Evolutionary conservation across 148 eudicot species (phyloP), one percentile per base, ranked within the genome.

Genomic region (Amaranthus palmeri): DNA sequence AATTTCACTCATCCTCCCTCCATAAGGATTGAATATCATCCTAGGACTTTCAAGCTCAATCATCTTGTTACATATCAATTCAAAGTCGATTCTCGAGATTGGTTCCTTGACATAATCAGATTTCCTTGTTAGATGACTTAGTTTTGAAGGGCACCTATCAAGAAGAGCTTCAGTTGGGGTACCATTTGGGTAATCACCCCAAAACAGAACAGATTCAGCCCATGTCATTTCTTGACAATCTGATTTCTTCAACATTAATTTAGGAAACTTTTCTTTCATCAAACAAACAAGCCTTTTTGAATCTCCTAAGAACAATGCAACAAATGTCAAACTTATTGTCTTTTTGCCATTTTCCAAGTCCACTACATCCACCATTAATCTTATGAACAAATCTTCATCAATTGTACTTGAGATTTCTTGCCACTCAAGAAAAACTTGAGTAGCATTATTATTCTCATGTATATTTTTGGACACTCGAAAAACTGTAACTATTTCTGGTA

Each of bases 71-170:
- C 55, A 73, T 7, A 73, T 73, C 17, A 53, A 43, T 51, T 63
- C 69, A 10, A 63, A 54, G 10, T 69, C 76, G 4, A 63, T 45
- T 73, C 8, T 64, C 6, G 69, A 13, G 25, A 73, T 64, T 11
- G 52, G 76, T 7, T 73, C 69, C 6, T 59, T 67, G 3, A 73
- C 69, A 18, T 73, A 73, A 59, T 73, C 76, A 1, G 69, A 73
- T 15, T 73, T 73, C 13, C 76, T 63, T 42, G 69, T 45, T 45
- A 52, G 18, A 15, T 64, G 69, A 15, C 42, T n/a, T 10, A 73
- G 4, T 17, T 48, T 73, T 6, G 69, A 2, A 15, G 76, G 76
- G 2, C 41, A 18, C 6, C 76, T 55, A 25, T 55, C 45, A 2
- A 73, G 76, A 14, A 73, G 70, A 12, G 18, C 69, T 40, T 74